phyloP scores from a whole-genome alignment of 306 rosid species.

The Vachellia collinsii region DNA sequence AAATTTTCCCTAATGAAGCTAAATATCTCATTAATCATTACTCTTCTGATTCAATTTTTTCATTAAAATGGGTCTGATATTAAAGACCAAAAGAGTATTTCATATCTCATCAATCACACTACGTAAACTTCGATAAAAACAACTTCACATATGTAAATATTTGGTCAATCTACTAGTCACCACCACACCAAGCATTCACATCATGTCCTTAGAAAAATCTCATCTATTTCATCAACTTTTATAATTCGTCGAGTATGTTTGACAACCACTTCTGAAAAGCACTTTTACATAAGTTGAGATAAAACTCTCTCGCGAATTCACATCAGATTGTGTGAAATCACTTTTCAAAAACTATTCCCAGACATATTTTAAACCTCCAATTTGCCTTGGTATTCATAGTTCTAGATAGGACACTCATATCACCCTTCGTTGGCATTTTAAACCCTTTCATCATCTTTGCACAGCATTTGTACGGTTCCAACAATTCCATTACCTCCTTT shows the following conservation, averaged over 20 bases:
- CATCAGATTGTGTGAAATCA: no score
- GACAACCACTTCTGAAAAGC: no score
- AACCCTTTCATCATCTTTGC: constrained; percentile 84
- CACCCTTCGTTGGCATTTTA: constrained; percentile 21
- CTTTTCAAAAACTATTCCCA: no score
- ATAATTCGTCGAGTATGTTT: constrained; percentile 81
- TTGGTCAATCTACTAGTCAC: constrained; percentile 48
- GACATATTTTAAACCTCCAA: constrained; percentile 89
- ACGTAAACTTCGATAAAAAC: constrained; percentile 14
- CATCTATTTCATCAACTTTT: constrained; percentile 90
- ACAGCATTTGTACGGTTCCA: constrained; percentile 84
- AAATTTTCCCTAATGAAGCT: no score
- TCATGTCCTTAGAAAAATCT: constrained; percentile 79
- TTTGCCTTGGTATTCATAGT: constrained; percentile 91
- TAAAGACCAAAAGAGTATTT: no score
- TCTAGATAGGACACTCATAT: constrained; percentile 69
- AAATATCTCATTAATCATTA: no score
- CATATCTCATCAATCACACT: not conserved
- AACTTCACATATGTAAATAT: constrained; percentile 12
- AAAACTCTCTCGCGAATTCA: no score
- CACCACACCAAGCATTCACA: constrained; percentile 82
- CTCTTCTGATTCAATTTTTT: no score
- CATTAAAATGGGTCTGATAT: no score
- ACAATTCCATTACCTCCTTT: constrained; percentile 78
- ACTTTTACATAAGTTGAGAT: no score